These are phyloP conservation scores for Populus ilicifolia DNA, from an alignment of 345 rosid species.

Conservation along the genomic window DNA sequence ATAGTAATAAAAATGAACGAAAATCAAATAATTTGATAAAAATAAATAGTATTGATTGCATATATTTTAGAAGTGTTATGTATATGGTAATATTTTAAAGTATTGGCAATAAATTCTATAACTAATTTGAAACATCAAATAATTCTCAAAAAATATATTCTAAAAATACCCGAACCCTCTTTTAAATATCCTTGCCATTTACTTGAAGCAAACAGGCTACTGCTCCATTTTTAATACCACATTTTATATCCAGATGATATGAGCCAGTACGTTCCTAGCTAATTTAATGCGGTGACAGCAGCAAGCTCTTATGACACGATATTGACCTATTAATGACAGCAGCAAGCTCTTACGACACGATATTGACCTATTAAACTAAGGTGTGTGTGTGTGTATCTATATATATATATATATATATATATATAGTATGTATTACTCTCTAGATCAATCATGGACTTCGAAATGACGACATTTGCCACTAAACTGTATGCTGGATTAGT, in stretches of 20 bases:
- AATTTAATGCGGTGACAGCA: neutral
- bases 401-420: too few species aligned
- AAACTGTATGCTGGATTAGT: neutral
- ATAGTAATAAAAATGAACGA: too few species aligned
- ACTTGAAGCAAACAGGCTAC: neutral
- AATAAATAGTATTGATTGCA: too few species aligned
- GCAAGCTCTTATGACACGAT: neutral
- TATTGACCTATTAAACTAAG: neutral
- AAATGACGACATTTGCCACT: neutral
- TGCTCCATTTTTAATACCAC: neutral
- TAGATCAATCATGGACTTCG: conserved; percentile 3
- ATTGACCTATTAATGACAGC: neutral
- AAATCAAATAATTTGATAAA: too few species aligned
- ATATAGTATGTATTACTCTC: neutral
- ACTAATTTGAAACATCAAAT: too few species aligned
- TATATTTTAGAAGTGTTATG: too few species aligned
- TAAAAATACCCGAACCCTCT: too few species aligned
- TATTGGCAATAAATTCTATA: too few species aligned
- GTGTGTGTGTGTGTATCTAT: too few species aligned
- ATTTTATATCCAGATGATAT: neutral
- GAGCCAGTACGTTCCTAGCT: neutral
- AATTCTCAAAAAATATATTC: too few species aligned
- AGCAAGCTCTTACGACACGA: neutral
- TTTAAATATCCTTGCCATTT: neutral
- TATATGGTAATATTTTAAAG: too few species aligned